Base-by-base conservation (phyloP, 176 grass and related monocot genomes). In the Hsuehochloa calcarea region DNA sequence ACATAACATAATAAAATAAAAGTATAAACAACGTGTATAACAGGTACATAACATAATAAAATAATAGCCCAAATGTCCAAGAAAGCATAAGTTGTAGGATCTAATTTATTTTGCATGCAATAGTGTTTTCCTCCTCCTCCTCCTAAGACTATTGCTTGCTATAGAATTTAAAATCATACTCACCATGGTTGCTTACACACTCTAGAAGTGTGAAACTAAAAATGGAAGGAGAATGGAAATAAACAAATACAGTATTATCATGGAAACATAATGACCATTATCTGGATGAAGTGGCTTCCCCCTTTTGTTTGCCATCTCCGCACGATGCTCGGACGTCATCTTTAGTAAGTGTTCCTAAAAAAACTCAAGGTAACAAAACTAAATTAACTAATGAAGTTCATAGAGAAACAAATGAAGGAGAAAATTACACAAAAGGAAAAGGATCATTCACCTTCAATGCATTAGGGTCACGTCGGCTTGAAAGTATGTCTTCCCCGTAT, bases 231-330 rank as follows among this genome's bases (percentile, higher is more conserved):
- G 50, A 65, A 23, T 44, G 26, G 55, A 70, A 85, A 85, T 66
- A 85, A 23, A 86, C 40, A 66, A 45, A 73, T 22, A 50, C 25
- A 61, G 61, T 41, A 73, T 84, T 35, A 38, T 86, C 60, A 38
- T 44, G 17, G 67, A 82, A 84, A 75, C 37, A 66, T 38, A 81
- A 78, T 58, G 79, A 98, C 96, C 96, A 92, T 96, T 92, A 70
- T 91, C 72, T 77, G 74, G 65, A 75, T 92, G 86, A 85, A 78
- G 71, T 70, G 83, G 55, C 83, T 99, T 94, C 37, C 89, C 93
- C 74, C 92, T 92, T 90, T 99, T 99, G 90, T 82, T 99, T 80
- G 91, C 85, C 93, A 96, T 90, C 35, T 96, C 93, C 12, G 86
- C 85, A 16, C 90, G 93, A 91, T 99, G 96, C 26, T 92, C 87